Percentiles rank a stretch among this genome's conserved stretches.
Evolutionary conservation across 768 basidiomycete species (phyloP).

Genomic region (Boletellus ananas): DNA sequence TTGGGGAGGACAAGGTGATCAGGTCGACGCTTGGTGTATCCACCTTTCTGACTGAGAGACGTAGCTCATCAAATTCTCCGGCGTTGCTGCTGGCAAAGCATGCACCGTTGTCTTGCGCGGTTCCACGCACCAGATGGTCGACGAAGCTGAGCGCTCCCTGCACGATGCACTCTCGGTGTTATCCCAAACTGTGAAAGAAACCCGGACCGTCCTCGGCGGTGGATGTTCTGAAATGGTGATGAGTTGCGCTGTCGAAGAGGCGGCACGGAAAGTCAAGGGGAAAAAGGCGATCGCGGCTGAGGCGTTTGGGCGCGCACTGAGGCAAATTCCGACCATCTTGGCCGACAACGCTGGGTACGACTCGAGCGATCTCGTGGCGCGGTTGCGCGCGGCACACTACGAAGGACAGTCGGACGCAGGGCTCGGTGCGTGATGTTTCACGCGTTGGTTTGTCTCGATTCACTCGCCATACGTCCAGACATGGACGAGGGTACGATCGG

Average conservation of each 20-base stretch:
- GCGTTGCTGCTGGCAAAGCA: conserved; percentile 95
- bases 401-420: conserved; percentile 85
- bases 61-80: conserved; percentile 98
- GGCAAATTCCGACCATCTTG: conserved; percentile 94
- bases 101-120: conserved; percentile 98
- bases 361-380: conserved; percentile 91
- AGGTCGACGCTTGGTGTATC: background rate
- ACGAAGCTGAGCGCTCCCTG: conserved; percentile 95
- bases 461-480: conserved; percentile 43
- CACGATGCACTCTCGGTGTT: conserved; percentile 97
- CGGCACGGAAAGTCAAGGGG: conserved; percentile 76
- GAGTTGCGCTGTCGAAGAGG: conserved; percentile 92
- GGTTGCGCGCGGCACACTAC: conserved; percentile 89
- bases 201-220: conserved; percentile 88
- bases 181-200: conserved; percentile 97
- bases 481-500: conserved; percentile 84
- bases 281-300: conserved; percentile 97
- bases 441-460: background rate
- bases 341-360: conserved; percentile 98
- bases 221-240: conserved; percentile 99
- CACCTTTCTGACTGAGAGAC: background rate
- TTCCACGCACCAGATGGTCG: conserved; percentile 98
- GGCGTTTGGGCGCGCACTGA: conserved; percentile 81
- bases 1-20: conserved; percentile 94
- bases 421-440: conserved; percentile 55